Evolutionary conservation across 179 eudicot genomes (phyloP).

Genomic region (Sideroxylon spinosum): DNA sequence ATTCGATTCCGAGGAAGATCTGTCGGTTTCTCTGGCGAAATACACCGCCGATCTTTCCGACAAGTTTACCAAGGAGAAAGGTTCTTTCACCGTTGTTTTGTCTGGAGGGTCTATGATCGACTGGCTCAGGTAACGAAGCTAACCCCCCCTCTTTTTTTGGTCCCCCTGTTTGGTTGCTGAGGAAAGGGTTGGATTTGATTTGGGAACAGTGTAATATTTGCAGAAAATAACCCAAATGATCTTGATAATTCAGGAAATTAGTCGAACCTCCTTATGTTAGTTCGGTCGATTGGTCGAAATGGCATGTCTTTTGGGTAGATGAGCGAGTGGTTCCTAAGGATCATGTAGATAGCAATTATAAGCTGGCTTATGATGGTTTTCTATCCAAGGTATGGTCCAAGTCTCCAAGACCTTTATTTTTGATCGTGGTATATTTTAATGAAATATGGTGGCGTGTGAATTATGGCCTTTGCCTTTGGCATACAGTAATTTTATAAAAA

Average conservation of each 20-base stretch:
- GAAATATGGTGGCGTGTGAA: neutral
- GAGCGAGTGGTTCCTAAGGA: constrained; percentile 59
- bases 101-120: constrained; percentile 65
- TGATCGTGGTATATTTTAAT: neutral
- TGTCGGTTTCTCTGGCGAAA: constrained; percentile 48
- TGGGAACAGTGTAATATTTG: neutral
- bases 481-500: no score
- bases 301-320: constrained; percentile 65
- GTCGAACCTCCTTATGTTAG: constrained; percentile 37
- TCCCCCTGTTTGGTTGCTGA: constrained; percentile 9
- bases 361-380: constrained; percentile 51
- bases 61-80: constrained; percentile 36
- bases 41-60: constrained; percentile 39
- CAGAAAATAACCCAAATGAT: neutral
- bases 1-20: constrained; percentile 43
- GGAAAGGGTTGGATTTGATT: neutral
- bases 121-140: constrained; percentile 45
- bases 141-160: neutral
- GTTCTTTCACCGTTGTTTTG: constrained; percentile 49
- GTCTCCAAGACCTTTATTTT: constrained; percentile 5
- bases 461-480: no score
- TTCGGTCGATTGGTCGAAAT: constrained; percentile 50
- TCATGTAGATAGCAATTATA: constrained; percentile 53
- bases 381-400: constrained; percentile 37
- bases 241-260: constrained; percentile 33